Evolutionary conservation across 1,284 basidiomycete species (phyloP).

Genomic region (Microbotryum intermedium): DNA sequence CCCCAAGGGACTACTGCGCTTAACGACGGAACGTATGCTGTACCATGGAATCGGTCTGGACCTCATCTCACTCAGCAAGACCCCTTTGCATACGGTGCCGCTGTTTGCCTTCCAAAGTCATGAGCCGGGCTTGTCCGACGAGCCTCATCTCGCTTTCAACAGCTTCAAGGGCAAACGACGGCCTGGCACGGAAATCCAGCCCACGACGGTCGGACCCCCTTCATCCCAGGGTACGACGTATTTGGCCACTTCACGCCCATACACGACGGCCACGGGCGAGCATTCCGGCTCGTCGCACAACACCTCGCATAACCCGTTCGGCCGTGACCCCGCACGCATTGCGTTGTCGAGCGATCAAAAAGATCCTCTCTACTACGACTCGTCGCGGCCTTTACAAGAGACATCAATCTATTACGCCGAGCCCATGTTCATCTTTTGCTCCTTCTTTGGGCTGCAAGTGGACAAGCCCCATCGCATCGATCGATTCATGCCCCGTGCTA

Average conservation of each 20-base stretch:
- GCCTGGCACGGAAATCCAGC: no score
- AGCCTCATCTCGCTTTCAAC: neutral
- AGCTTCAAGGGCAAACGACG: no score
- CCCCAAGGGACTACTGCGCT: slow-evolving; percentile 74
- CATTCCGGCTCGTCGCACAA: neutral
- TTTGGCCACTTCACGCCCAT: slow-evolving; percentile 8
- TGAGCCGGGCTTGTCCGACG: slow-evolving; percentile 10
- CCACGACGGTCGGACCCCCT: neutral
- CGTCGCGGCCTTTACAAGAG: slow-evolving; percentile 1
- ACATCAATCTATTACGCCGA: slow-evolving; percentile 50
- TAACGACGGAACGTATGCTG: slow-evolving; percentile 91
- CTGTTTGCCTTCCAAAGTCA: slow-evolving; percentile 35
- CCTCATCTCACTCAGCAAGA: slow-evolving; percentile 81
- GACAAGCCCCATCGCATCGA: slow-evolving; percentile 78
- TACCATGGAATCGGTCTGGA: slow-evolving; percentile 89
- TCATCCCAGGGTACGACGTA: slow-evolving; percentile 1
- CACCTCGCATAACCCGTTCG: neutral
- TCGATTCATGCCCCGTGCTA: slow-evolving; percentile 78
- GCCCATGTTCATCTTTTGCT: slow-evolving; percentile 37
- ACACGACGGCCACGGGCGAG: neutral
- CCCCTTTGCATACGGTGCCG: slow-evolving; percentile 73
- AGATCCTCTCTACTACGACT: slow-evolving; percentile 30
- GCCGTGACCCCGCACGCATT: neutral
- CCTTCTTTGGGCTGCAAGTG: slow-evolving; percentile 34
- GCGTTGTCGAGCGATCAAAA: slow-evolving; percentile 23